Conservation (phyloP, 768 basidiomycete species). For the Pholiota conissans region DNA sequence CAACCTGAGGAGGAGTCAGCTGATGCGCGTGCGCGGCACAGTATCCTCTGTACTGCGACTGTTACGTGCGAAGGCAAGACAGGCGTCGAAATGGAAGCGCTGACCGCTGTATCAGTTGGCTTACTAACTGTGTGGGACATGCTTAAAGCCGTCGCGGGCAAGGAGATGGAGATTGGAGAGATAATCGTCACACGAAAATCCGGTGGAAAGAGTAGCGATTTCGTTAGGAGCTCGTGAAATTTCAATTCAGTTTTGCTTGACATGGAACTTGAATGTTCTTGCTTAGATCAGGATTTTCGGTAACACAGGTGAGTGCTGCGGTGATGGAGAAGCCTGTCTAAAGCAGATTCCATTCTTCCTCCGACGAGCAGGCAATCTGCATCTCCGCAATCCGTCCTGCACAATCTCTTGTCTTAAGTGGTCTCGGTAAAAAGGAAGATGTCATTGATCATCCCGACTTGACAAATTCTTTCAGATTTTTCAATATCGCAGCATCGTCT, state of each 20-base stretch:
- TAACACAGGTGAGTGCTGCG: neutral
- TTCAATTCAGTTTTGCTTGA: neutral
- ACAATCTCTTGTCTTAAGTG: no score
- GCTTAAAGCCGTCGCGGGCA: constrained; percentile 89
- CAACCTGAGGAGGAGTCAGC: neutral
- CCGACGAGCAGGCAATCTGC: neutral
- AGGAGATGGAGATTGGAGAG: constrained; percentile 77
- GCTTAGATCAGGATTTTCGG: neutral
- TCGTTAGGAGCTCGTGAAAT: constrained; percentile 29
- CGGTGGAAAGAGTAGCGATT: constrained; percentile 78
- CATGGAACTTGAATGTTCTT: neutral
- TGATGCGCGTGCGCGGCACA: constrained; percentile 31
- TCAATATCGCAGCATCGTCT: constrained; percentile 36
- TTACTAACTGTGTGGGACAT: constrained; percentile 91
- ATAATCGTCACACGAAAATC: constrained; percentile 66
- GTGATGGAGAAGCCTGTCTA: neutral
- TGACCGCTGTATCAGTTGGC: constrained; percentile 79
- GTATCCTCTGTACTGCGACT: constrained; percentile 63
- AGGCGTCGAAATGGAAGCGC: constrained; percentile 92
- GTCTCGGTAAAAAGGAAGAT: neutral
- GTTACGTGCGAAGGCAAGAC: constrained; percentile 80
- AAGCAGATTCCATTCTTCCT: no score
- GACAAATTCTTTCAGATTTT: constrained; percentile 30
- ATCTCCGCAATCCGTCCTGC: neutral
- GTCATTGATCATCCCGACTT: constrained; percentile 7